These are phyloP conservation scores for Spergularia bocconei DNA, from an alignment of 148 eudicot species.

Conservation along the genomic window DNA sequence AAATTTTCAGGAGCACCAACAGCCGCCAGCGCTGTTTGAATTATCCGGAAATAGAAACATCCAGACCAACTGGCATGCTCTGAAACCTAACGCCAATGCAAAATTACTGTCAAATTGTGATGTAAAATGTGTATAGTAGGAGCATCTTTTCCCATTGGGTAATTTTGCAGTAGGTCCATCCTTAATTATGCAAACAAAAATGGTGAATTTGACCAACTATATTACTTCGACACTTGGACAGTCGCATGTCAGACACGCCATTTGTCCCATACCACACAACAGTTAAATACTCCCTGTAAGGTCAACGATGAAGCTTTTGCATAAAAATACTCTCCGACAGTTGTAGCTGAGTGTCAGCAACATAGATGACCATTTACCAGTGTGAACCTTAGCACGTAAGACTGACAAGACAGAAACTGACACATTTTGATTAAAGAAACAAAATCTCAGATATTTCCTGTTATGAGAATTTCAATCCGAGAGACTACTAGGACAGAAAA, in stretches of 20 bases:
- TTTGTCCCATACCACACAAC: too few species aligned
- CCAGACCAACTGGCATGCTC: constrained; percentile 99
- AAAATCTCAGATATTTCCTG: neutral
- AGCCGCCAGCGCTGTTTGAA: constrained; percentile 95
- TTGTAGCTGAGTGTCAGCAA: too few species aligned
- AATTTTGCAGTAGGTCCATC: neutral
- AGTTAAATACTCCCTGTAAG: too few species aligned
- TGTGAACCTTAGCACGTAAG: constrained; percentile 7
- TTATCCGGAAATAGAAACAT: constrained; percentile 87
- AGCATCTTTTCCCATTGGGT: neutral
- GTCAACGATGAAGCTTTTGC: too few species aligned
- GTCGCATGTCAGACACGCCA: too few species aligned
- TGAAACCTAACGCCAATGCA: constrained; percentile 59
- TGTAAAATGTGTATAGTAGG: neutral
- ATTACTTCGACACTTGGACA: too few species aligned
- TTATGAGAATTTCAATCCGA: neutral
- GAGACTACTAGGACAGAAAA: neutral
- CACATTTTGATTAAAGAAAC: neutral
- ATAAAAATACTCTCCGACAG: too few species aligned
- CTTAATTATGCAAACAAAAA: neutral
- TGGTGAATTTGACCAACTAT: neutral
- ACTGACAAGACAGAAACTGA: neutral
- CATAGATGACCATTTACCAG: neutral
- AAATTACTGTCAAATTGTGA: constrained; percentile 7
- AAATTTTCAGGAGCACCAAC: constrained; percentile 99